phyloP scores from a whole-genome alignment of 768 basidiomycete genomes.

The Tremella mesenterica region DNA sequence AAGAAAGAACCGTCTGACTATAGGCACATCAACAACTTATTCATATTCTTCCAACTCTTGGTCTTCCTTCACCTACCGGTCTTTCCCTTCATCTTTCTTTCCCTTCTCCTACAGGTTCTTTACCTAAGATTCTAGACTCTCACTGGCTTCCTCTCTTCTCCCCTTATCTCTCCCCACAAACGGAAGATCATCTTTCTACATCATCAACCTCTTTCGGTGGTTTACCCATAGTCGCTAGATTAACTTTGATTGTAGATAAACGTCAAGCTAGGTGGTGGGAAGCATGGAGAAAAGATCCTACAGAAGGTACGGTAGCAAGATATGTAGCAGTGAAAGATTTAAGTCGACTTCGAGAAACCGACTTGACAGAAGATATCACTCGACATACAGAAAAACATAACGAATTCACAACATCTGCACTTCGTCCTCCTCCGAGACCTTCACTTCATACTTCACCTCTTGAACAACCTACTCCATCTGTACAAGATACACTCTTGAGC shows the following conservation, averaged over 20 bases:
- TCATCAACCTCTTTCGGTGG: not conserved
- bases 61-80: constrained; percentile 11
- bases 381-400: too few species aligned
- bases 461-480: too few species aligned
- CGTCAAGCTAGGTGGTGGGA: constrained; percentile 6
- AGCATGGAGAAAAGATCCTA: constrained; percentile 8
- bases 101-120: not conserved
- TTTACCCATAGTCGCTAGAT: constrained; percentile 7
- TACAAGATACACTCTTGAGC: too few species aligned
- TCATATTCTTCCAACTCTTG: constrained; percentile 4
- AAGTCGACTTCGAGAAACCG: too few species aligned
- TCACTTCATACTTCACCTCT: too few species aligned
- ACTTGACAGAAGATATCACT: too few species aligned
- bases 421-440: too few species aligned
- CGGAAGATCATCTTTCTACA: not conserved
- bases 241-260: constrained; percentile 2
- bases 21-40: constrained; percentile 13
- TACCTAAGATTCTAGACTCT: constrained; percentile 3
- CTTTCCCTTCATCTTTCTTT: constrained; percentile 9
- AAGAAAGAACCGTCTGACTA: too few species aligned
- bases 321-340: constrained; percentile 1
- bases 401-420: too few species aligned
- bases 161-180: not conserved
- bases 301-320: constrained; percentile 7
- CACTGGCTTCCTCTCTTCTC: constrained; percentile 12